Conservation (phyloP, 345 rosid species). For the Durio zibethinus region DNA sequence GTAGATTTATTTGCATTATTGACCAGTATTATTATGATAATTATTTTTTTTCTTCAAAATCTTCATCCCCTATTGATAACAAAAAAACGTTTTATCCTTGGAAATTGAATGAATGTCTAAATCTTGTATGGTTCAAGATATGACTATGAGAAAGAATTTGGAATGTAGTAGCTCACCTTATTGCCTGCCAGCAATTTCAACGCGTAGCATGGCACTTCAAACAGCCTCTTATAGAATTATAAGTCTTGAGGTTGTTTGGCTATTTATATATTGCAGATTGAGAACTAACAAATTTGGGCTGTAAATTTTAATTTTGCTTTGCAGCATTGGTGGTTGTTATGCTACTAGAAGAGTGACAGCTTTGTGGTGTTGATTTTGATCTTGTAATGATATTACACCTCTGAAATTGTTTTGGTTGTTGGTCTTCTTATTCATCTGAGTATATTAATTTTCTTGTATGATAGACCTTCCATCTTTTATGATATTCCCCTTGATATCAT, state of each 20-base stretch:
- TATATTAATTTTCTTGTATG: neutral
- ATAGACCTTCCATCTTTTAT: neutral
- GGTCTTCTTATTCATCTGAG: neutral
- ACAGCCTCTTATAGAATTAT: neutral
- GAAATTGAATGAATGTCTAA: neutral
- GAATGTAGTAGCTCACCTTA: neutral
- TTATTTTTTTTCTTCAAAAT: neutral
- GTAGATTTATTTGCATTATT: neutral
- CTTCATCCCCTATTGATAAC: neutral
- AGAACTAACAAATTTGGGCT: neutral
- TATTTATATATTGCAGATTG: slow-evolving; percentile 10
- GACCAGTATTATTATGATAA: neutral
- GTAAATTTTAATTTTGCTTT: slow-evolving; percentile 8
- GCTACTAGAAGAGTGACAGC: slow-evolving; percentile 9
- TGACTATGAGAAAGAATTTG: neutral
- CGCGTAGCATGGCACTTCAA: neutral
- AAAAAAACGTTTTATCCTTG: neutral
- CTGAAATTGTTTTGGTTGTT: neutral
- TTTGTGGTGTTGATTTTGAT: slow-evolving; percentile 9
- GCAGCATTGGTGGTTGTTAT: slow-evolving; percentile 13
- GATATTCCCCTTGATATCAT: neutral
- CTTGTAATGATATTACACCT: neutral
- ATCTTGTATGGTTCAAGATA: neutral
- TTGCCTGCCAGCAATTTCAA: neutral
- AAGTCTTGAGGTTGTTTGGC: slow-evolving; percentile 1